phyloP scores from a whole-genome alignment of 176 grass and related monocot genomes.

The Eleusine coracana region DNA sequence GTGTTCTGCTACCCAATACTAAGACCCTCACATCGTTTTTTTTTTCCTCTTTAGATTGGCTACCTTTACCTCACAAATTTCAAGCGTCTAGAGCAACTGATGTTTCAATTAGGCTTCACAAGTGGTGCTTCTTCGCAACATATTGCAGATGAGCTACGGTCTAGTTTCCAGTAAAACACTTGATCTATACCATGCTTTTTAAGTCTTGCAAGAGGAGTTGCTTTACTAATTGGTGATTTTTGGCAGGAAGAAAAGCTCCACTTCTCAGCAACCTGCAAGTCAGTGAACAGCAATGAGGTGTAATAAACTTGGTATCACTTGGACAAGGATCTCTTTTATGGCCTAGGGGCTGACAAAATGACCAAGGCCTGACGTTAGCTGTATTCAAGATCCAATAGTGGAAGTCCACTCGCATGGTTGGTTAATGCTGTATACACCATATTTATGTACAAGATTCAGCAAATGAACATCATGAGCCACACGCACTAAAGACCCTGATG shows the following conservation, averaged over 20 bases:
- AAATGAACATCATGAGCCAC: neutral
- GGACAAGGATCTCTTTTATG: neutral
- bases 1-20: neutral
- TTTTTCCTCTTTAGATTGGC: conserved; percentile 59
- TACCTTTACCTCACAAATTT: conserved; percentile 94
- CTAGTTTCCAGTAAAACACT: conserved; percentile 60
- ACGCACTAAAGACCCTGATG: neutral
- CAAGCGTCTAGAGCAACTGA: conserved; percentile 85
- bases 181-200: conserved; percentile 3
- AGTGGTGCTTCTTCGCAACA: conserved; percentile 80
- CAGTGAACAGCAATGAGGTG: conserved; percentile 4
- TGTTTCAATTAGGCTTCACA: conserved; percentile 93
- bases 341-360: neutral
- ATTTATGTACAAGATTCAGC: neutral
- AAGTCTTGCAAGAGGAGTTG: neutral
- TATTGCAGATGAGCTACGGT: conserved; percentile 75
- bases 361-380: neutral
- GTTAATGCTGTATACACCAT: neutral
- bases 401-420: neutral
- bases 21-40: conserved; percentile 1
- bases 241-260: conserved; percentile 39
- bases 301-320: neutral
- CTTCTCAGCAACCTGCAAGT: conserved; percentile 24
- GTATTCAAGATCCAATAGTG: neutral
- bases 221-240: neutral